Evolutionary conservation across 139 green algal genomes (phyloP), one percentile per base, ranked within the genome.

Genomic region (Chlamydomonas sp.): DNA sequence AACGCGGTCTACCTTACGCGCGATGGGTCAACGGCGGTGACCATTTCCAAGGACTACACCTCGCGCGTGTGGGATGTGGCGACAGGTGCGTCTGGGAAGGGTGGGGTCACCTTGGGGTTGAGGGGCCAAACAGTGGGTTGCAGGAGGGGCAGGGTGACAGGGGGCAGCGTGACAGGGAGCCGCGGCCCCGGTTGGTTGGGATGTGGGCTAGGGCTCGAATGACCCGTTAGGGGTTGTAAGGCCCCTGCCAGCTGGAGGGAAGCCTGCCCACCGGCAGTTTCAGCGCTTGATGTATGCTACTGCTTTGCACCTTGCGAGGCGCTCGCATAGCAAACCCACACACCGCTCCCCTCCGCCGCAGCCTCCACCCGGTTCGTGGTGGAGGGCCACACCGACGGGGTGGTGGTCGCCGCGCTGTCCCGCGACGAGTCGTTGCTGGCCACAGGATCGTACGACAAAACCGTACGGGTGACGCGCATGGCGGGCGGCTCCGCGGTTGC

Each of bases 1-100:
- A 96, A 96, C 76, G 83, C 88, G 2, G 89, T 97, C 64, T 81
- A 86, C 49, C 63, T 97, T 16, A 87, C 87, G 1, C 73, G n/a
- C 1, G 88, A 93, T 63, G 94, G 88, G 71, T 60, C 57, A 17
- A 83, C 62, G 7, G 94, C 88, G 0, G 79, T 96, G 12, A 97
- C 94, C 7, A 92, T 86, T 17, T 91, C 83, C 57, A 95, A 95
- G 80, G 95, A 96, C 85, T 63, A 83, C 17, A 85, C 80, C 15
- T 67, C 80, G 18, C 49, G 80, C 15, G 68, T 85, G 49, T 85
- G 80, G 80, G 80, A 85, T 59, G 80, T 85, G 59, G 57, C 66
- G 2, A 76, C 83, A 10, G 83, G 67, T 86, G 69, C 2, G 77
- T 75, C 2, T 18, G 69, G 82, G 16, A 6, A 15, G 18, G 58